Percentiles rank a stretch among this genome's conserved stretches.
These are phyloP conservation scores for Rubia yunnanensis DNA, from an alignment of 257 asterid genomes.

Conservation along the genomic window DNA sequence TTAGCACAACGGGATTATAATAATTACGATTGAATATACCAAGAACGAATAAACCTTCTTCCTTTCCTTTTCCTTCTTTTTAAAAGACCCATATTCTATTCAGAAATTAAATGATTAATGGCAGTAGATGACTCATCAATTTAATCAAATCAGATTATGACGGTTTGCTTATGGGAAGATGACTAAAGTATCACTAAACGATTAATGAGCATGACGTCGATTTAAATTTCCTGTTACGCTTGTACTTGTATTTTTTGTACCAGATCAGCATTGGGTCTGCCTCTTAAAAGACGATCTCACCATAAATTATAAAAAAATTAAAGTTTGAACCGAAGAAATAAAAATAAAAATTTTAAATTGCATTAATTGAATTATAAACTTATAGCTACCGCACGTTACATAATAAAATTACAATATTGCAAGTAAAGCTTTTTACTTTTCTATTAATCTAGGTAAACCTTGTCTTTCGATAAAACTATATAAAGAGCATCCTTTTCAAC, in stretches of 20 bases:
- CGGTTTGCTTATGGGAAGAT: conserved; percentile 6
- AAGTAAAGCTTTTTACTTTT: too few relatives aligned
- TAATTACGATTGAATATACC: not conserved
- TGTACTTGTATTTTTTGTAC: not conserved
- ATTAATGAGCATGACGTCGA: not conserved
- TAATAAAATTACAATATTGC: too few relatives aligned
- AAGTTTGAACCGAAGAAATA: too few relatives aligned
- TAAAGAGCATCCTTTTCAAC: too few relatives aligned
- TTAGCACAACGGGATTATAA: not conserved
- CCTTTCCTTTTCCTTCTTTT: not conserved
- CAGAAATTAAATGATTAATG: not conserved
- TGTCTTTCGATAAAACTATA: too few relatives aligned
- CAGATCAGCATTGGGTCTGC: too few relatives aligned
- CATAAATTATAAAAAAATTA: too few relatives aligned
- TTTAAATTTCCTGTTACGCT: not conserved
- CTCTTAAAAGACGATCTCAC: too few relatives aligned
- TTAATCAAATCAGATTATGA: not conserved
- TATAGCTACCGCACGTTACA: too few relatives aligned
- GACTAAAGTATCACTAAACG: not conserved
- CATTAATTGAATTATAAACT: too few relatives aligned
- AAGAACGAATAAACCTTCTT: not conserved
- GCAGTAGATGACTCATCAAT: not conserved
- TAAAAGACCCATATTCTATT: not conserved
- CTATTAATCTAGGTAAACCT: too few relatives aligned
- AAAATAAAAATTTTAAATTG: too few relatives aligned